A percentile compares a stretch with the other conserved stretches of the same genome.
Evolutionary conservation across 2,329 filamentous ascomycete genomes (phyloP).

Genomic region (Aspergillus sp.): DNA sequence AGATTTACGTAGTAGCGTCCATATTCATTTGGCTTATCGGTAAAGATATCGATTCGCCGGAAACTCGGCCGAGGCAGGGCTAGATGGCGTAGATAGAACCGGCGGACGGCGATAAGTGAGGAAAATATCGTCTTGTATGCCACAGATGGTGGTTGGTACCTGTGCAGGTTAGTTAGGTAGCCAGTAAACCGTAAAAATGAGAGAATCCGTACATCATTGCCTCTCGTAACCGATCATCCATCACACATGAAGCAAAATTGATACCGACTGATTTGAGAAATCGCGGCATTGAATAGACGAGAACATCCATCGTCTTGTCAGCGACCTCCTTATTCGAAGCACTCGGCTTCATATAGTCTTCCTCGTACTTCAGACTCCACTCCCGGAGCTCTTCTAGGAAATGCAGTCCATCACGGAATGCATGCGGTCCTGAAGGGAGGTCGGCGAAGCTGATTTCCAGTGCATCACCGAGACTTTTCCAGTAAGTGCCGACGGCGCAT

Average conservation of each 20-base stretch:
- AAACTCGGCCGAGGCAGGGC: slow-evolving; percentile 56
- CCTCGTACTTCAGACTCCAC: slow-evolving; percentile 60
- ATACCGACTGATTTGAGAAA: slow-evolving; percentile 47
- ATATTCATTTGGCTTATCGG: slow-evolving; percentile 52
- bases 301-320: slow-evolving; percentile 58
- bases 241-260: slow-evolving; percentile 55
- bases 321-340: slow-evolving; percentile 54
- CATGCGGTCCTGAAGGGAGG: slow-evolving; percentile 41
- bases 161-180: neutral
- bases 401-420: slow-evolving; percentile 51
- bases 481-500: slow-evolving; percentile 66
- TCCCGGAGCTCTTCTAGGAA: slow-evolving; percentile 51
- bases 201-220: slow-evolving; percentile 59
- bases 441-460: slow-evolving; percentile 60
- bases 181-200: neutral
- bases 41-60: slow-evolving; percentile 40
- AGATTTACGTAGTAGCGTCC: slow-evolving; percentile 52
- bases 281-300: slow-evolving; percentile 56
- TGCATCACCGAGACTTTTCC: slow-evolving; percentile 69
- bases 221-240: slow-evolving; percentile 62
- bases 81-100: slow-evolving; percentile 57
- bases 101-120: slow-evolving; percentile 51
- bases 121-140: slow-evolving; percentile 39
- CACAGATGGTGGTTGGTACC: slow-evolving; percentile 14
- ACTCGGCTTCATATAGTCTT: slow-evolving; percentile 56